These are phyloP conservation scores for Bimuria novae-zelandiae DNA, from an alignment of 2,329 filamentous ascomycete species.

Conservation along the genomic window DNA sequence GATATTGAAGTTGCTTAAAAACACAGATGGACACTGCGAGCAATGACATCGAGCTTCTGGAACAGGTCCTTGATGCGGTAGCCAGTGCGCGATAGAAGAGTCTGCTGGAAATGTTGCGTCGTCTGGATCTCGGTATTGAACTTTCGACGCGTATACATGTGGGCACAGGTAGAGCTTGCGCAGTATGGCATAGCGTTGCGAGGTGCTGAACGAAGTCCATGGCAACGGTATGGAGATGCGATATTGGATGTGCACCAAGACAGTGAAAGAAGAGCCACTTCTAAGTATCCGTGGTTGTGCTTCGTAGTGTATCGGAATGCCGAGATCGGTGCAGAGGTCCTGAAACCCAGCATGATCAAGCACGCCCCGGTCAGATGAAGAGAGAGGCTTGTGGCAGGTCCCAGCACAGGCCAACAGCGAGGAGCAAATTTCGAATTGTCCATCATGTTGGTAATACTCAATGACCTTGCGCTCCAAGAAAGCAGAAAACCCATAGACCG, in stretches of 20 bases:
- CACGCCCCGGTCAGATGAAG: neutral
- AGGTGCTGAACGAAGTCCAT: constrained; percentile 1
- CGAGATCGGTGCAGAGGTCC: neutral
- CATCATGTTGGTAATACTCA: neutral
- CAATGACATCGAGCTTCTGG: neutral
- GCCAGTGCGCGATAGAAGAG: constrained; percentile 7
- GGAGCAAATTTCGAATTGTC: neutral
- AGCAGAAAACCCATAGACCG: constrained; percentile 1
- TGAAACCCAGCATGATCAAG: neutral
- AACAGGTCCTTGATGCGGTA: constrained; percentile 1
- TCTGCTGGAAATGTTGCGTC: constrained; percentile 8
- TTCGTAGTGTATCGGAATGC: neutral
- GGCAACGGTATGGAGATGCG: constrained; percentile 2
- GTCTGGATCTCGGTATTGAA: constrained; percentile 3
- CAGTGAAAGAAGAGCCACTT: too few relatives aligned
- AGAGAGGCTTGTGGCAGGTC: constrained; percentile 5
- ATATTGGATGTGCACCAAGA: constrained; percentile 9
- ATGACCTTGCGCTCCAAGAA: constrained; percentile 4
- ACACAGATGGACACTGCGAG: neutral
- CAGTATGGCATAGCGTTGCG: constrained; percentile 10
- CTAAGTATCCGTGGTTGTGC: neutral
- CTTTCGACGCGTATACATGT: constrained; percentile 7
- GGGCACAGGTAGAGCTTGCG: constrained; percentile 12
- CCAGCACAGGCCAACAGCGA: constrained; percentile 8
- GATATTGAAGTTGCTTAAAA: neutral